Conservation (phyloP, 2,329 filamentous ascomycete genomes). For the Talaromyces verruculosus region DNA sequence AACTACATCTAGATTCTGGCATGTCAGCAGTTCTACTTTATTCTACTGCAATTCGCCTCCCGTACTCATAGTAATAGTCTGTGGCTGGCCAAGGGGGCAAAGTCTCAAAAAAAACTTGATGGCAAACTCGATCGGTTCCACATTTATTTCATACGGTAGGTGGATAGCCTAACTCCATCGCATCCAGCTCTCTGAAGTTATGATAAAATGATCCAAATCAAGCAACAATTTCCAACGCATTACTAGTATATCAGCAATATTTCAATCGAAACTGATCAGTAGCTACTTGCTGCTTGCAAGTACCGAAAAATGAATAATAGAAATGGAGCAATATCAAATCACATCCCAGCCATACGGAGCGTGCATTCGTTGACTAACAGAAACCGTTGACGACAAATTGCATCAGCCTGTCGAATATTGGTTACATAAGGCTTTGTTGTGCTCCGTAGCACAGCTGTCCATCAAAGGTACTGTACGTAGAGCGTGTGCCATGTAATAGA, state of each 20-base stretch:
- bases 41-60: background rate
- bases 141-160: no score
- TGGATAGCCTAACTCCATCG: background rate
- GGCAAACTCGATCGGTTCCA: background rate
- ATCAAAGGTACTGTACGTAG: background rate
- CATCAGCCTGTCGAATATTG: constrained; percentile 3
- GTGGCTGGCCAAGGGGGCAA: constrained; percentile 5
- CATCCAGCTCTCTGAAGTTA: background rate
- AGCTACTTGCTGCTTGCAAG: background rate
- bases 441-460: background rate
- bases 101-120: background rate
- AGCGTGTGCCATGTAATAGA: background rate
- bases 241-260: background rate
- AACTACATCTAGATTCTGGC: background rate
- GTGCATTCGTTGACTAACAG: constrained; percentile 21
- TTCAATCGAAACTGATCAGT: background rate
- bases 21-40: constrained; percentile 2
- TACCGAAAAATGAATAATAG: background rate
- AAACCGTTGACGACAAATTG: constrained; percentile 19
- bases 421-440: background rate
- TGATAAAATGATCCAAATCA: background rate
- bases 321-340: background rate
- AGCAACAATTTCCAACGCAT: background rate
- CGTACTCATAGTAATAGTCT: background rate
- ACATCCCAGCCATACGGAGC: background rate